Evolutionary conservation across 1,284 basidiomycete genomes (phyloP).

Genomic region (Tylopilus sp.): DNA sequence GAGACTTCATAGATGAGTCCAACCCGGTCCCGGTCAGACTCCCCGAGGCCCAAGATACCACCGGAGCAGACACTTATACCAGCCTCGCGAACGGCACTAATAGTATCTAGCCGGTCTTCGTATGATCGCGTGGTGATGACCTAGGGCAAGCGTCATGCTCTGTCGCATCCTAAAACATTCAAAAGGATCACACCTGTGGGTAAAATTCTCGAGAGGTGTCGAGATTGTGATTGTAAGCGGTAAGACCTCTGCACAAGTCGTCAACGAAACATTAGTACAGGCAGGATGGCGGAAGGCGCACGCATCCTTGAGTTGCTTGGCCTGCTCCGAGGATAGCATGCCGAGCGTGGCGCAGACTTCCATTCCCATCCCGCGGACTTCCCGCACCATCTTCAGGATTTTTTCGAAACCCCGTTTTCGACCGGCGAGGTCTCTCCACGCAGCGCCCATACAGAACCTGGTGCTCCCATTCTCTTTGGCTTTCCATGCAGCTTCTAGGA

Average conservation of each 20-base stretch:
- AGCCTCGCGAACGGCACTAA: conserved; percentile 88
- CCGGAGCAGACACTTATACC: conserved; percentile 98
- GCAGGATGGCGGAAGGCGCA: conserved; percentile 48
- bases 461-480: conserved; percentile 97
- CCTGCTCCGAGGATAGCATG: conserved; percentile 94
- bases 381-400: conserved; percentile 91
- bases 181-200: conserved; percentile 66
- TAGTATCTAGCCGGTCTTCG: conserved; percentile 91
- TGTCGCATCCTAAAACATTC: conserved; percentile 10
- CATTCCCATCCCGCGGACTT: conserved; percentile 90
- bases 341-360: conserved; percentile 98
- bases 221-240: conserved; percentile 98
- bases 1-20: conserved; percentile 95
- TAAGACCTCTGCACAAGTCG: conserved; percentile 72
- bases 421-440: conserved; percentile 96
- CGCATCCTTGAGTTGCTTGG: conserved; percentile 92
- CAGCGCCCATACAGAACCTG: conserved; percentile 98
- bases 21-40: conserved; percentile 88
- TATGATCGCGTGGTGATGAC: conserved; percentile 95
- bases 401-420: conserved; percentile 94
- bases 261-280: conserved; percentile 8
- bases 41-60: conserved; percentile 94
- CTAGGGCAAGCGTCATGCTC: conserved; percentile 48
- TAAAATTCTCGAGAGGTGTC: conserved; percentile 98
- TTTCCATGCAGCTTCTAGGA: conserved; percentile 87